Evolutionary conservation across 192 early-diverging fungal species (phyloP).

Genomic region (Mortierella alpina): DNA sequence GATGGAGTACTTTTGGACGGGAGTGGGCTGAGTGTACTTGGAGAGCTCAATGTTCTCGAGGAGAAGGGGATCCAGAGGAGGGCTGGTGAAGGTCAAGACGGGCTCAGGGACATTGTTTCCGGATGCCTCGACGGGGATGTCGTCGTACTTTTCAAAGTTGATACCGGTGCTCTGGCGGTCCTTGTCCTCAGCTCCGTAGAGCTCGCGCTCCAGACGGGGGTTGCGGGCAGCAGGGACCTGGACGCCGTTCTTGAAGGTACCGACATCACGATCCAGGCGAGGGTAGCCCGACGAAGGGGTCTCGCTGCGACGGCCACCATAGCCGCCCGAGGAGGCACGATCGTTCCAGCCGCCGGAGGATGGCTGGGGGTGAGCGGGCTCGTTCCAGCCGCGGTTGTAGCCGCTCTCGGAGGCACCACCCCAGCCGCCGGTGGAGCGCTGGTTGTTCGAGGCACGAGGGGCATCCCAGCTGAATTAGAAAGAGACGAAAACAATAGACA

Average conservation of each 20-base stretch:
- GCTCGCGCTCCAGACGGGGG: constrained; percentile 81
- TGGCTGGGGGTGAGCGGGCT: constrained; percentile 36
- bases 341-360: constrained; percentile 40
- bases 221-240: constrained; percentile 83
- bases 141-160: constrained; percentile 99
- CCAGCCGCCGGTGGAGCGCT: constrained; percentile 29
- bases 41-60: constrained; percentile 91
- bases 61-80: constrained; percentile 85
- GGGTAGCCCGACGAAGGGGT: constrained; percentile 55
- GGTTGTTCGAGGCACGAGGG: constrained; percentile 15
- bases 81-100: constrained; percentile 66
- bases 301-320: constrained; percentile 53
- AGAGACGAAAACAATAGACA: neutral
- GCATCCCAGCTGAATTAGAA: constrained; percentile 42
- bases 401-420: constrained; percentile 56
- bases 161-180: constrained; percentile 90
- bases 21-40: constrained; percentile 90
- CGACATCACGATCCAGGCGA: constrained; percentile 57
- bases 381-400: constrained; percentile 52
- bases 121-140: constrained; percentile 95
- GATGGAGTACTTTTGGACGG: constrained; percentile 95
- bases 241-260: constrained; percentile 70
- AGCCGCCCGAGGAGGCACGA: constrained; percentile 59
- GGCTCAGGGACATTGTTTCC: constrained; percentile 76
- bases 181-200: constrained; percentile 83